Percentiles rank a stretch among this genome's conserved stretches.
Evolutionary conservation across 2,329 filamentous ascomycete genomes (phyloP).

Genomic region (Paecilomyces variotii): DNA sequence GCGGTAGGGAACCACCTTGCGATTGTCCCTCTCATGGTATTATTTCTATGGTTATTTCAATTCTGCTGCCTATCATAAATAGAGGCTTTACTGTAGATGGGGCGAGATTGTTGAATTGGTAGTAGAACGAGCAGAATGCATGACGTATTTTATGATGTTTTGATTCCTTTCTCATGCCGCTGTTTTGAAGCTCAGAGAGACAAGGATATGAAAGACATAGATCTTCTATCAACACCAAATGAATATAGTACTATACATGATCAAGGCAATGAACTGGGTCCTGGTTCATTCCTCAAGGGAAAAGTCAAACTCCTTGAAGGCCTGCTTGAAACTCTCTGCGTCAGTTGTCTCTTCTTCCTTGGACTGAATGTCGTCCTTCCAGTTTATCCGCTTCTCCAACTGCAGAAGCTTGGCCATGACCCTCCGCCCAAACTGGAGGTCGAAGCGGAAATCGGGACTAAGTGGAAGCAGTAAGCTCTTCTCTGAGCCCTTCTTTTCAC

Average conservation of each 20-base stretch:
- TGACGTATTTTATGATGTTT: neutral
- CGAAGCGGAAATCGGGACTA: conserved; percentile 65
- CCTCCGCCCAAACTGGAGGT: conserved; percentile 79
- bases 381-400: conserved; percentile 69
- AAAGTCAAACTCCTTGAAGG: conserved; percentile 84
- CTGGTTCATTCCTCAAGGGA: conserved; percentile 39
- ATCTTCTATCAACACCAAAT: neutral
- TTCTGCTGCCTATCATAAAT: neutral
- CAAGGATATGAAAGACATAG: neutral
- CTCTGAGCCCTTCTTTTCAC: conserved; percentile 42
- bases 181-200: neutral
- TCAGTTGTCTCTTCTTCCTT: conserved; percentile 71
- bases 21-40: neutral
- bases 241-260: neutral
- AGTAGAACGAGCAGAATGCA: no score
- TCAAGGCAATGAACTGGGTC: neutral
- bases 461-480: conserved; percentile 69
- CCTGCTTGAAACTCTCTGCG: conserved; percentile 67
- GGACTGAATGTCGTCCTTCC: conserved; percentile 76
- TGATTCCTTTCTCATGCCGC: neutral
- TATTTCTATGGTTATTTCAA: neutral
- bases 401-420: conserved; percentile 83
- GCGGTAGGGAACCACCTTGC: neutral
- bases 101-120: no score
- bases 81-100: neutral